Base-by-base conservation (phyloP, 1,284 basidiomycete genomes). In the Austroboletus olivaceoglutinosus region DNA sequence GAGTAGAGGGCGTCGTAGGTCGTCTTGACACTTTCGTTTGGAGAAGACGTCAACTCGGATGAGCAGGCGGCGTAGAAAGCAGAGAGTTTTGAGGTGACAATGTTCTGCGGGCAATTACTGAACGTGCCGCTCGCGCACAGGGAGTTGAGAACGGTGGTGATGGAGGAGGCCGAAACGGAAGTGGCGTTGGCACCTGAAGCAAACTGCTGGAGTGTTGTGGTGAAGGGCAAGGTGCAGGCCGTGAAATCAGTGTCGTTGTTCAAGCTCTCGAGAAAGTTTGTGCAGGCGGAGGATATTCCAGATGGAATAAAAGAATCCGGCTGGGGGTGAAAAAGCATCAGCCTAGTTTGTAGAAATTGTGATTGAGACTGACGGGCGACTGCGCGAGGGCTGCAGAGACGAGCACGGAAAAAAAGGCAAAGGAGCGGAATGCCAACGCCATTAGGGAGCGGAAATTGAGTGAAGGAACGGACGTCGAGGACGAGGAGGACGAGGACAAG, bases 1-100 rank as follows among this genome's bases (percentile, higher is more conserved):
- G 78, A 59, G 74, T 91, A 97, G 40, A 96, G 73, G 40, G 82
- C 73, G 66, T 96, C 93, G 73, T 96, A 97, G 5, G 80, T 71
- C 34, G 69, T 62, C 61, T 81, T 65, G 43, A 93, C 84, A 21
- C 73, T 65, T 34, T 61, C 43, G 55, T 77, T 81, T 43, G 73
- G 67, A 33, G 58, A 64, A 13, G 78, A 72, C 2, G 76, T 80
- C 57, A 97, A 73, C 71, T 96, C 93, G 23, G 64, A 49, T 2
- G 70, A 54, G 75, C 93, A 97, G 8, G 80, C 76, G 12, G 76
- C 59, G 67, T 85, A 85, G 73, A 96, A 94, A 16, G 73, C 57
- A 47, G 80, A 72, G 50, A 97, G 81, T 60, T 81, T 75, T 33
- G 72, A 52, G 45, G 85, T 79, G 61, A 96, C 69, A 49, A 75